phyloP scores from a whole-genome alignment of 148 eudicot species.

The Silene latifolia region DNA sequence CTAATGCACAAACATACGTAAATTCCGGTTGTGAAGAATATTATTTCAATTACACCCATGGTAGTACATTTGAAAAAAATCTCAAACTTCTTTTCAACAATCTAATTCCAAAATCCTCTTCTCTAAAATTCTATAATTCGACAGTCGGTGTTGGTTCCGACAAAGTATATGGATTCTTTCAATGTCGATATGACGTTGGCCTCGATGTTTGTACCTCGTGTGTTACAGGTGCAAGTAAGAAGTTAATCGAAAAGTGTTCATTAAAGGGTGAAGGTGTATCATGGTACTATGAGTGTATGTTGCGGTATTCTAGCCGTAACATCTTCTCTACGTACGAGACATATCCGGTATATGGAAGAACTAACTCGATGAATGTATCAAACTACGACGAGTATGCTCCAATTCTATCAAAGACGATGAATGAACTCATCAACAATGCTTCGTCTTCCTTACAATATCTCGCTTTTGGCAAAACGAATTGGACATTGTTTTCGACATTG shows the following conservation, averaged over 20 bases:
- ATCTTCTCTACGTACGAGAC: constrained; percentile 10
- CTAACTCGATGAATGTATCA: neutral
- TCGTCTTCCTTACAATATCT: neutral
- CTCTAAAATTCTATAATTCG: constrained; percentile 4
- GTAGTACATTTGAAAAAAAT: constrained; percentile 7
- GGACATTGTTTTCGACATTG: neutral
- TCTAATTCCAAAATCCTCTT: constrained; percentile 11
- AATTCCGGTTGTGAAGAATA: neutral
- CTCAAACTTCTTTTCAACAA: neutral
- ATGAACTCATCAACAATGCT: neutral
- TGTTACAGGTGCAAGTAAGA: constrained; percentile 4
- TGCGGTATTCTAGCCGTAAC: constrained; percentile 10
- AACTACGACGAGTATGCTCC: neutral
- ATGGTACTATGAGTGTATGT: constrained; percentile 16
- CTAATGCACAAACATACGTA: neutral
- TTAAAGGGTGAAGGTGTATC: neutral
- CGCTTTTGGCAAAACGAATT: neutral
- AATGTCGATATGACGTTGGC: constrained; percentile 6
- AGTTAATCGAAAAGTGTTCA: neutral
- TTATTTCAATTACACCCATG: neutral
- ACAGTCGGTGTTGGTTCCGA: neutral
- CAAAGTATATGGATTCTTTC: constrained; percentile 10
- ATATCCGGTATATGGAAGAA: neutral
- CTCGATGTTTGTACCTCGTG: constrained; percentile 10
- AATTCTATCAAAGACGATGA: neutral